Evolutionary conservation across 805 yeast genomes (phyloP).

Genomic region (Pichia scutulata): DNA sequence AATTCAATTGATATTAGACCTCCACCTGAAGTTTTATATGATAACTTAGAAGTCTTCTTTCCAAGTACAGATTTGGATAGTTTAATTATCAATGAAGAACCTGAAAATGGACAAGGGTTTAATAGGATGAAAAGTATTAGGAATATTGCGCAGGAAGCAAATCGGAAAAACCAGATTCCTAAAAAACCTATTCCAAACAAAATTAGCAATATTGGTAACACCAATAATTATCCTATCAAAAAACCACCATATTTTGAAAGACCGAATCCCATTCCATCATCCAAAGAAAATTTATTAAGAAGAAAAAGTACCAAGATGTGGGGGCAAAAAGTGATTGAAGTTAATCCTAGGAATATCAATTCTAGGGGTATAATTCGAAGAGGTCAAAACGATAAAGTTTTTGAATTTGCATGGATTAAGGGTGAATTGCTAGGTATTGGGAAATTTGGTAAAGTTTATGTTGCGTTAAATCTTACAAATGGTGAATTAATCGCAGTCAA

Average conservation of each 20-base stretch:
- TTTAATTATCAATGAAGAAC: conserved; percentile 65
- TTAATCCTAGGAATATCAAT: conserved; percentile 55
- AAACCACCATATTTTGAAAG: background rate
- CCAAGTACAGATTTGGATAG: conserved; percentile 89
- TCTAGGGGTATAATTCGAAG: conserved; percentile 3
- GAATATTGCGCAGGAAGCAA: conserved; percentile 88
- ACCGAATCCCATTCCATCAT: background rate
- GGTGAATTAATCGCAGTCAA: conserved; percentile 99
- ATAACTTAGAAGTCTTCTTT: conserved; percentile 84
- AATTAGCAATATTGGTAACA: background rate
- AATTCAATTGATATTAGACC: conserved; percentile 69
- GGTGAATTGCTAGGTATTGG: conserved; percentile 97
- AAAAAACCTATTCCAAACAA: no score
- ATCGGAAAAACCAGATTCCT: conserved; percentile 34
- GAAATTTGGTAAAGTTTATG: conserved; percentile 87
- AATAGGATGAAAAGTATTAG: conserved; percentile 85
- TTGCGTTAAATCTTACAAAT: conserved; percentile 89
- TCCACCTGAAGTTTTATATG: conserved; percentile 87
- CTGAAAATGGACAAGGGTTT: conserved; percentile 33
- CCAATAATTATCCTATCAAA: background rate
- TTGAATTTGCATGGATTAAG: conserved; percentile 92
- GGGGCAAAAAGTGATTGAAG: conserved; percentile 92
- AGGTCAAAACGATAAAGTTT: conserved; percentile 44
- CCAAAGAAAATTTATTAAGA: conserved; percentile 37
- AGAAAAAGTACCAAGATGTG: conserved; percentile 91